Conservation (phyloP, 2,329 filamentous ascomycete species). For the Cladosporium sp. region DNA sequence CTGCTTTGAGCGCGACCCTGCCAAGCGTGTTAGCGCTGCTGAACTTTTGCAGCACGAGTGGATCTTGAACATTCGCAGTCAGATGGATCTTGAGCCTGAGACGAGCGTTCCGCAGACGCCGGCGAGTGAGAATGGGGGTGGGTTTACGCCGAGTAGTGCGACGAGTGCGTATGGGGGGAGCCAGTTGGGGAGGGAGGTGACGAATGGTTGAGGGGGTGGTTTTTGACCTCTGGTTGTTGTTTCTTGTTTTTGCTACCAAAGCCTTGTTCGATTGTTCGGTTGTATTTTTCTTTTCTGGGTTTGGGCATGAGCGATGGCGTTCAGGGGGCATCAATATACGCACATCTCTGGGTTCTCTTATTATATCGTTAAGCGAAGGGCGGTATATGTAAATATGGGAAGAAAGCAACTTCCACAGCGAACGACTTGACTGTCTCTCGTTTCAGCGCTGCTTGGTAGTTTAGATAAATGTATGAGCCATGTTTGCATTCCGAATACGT, state of each 20-base stretch:
- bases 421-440: too few species aligned
- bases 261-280: neutral
- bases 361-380: too few species aligned
- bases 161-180: constrained; percentile 7
- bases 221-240: neutral
- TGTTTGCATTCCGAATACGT: too few species aligned
- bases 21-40: constrained; percentile 74
- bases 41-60: constrained; percentile 94
- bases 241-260: neutral
- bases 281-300: neutral
- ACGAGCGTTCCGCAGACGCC: constrained; percentile 45
- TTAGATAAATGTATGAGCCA: too few species aligned
- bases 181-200: neutral
- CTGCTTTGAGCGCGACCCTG: constrained; percentile 85
- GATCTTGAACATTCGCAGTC: constrained; percentile 57
- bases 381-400: too few species aligned
- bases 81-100: constrained; percentile 49
- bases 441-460: too few species aligned
- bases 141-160: constrained; percentile 11
- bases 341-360: too few species aligned
- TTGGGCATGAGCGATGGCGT: constrained; percentile 9
- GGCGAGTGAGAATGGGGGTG: constrained; percentile 20
- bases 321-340: neutral
- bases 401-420: too few species aligned
- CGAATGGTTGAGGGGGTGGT: constrained; percentile 1